Conservation (phyloP, 2,329 filamentous ascomycete species). For the Cordyceps farinosa region DNA sequence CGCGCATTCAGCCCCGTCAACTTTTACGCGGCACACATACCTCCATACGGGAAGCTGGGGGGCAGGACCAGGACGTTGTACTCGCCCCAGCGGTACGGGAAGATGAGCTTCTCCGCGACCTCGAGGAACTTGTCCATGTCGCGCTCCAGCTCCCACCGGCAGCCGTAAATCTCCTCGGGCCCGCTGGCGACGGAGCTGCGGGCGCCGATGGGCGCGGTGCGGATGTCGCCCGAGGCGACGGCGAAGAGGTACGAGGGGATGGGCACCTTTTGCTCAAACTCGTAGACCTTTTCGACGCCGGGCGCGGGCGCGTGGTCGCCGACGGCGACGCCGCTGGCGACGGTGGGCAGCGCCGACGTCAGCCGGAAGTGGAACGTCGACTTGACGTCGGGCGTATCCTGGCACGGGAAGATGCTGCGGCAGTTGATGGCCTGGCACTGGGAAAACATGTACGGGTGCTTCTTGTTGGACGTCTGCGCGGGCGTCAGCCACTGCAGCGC, state of each 20-base stretch:
- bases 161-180: conserved; percentile 78
- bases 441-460: conserved; percentile 95
- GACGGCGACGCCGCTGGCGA: conserved; percentile 75
- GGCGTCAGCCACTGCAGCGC: conserved; percentile 94
- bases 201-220: conserved; percentile 79
- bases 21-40: conserved; percentile 38
- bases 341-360: conserved; percentile 80
- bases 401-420: conserved; percentile 90
- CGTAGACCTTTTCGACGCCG: conserved; percentile 63
- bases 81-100: conserved; percentile 88
- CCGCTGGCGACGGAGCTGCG: conserved; percentile 82
- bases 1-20: neutral
- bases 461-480: conserved; percentile 91
- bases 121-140: conserved; percentile 92
- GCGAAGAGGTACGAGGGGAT: conserved; percentile 95
- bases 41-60: conserved; percentile 85
- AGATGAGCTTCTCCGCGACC: conserved; percentile 75
- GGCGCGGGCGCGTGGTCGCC: conserved; percentile 42
- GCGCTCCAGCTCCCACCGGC: conserved; percentile 85
- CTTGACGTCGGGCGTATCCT: conserved; percentile 97
- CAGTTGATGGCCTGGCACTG: conserved; percentile 97
- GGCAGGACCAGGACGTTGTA: conserved; percentile 93
- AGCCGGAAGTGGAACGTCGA: conserved; percentile 91
- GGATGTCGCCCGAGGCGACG: conserved; percentile 82
- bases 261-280: conserved; percentile 84